Base-by-base conservation (phyloP, 352 stramenopile genomes). In the Plasmopara halstedii region DNA sequence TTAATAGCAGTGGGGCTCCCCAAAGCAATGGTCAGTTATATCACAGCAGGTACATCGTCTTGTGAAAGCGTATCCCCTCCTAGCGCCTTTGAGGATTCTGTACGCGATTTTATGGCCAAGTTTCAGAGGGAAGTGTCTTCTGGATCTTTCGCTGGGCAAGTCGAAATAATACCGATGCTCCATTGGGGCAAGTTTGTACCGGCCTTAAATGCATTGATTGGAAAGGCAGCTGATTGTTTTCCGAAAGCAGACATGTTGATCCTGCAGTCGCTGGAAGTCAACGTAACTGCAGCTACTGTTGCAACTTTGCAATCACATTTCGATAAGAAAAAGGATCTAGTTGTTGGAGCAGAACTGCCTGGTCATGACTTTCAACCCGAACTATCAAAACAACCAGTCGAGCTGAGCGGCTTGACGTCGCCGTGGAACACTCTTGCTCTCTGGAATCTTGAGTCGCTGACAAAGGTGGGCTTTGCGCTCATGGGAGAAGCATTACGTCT, bases 391-490 rank as follows among this genome's bases (percentile, higher is more conserved):
- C 56, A 83, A 44, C 58, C 63, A 2, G 45, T 88, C 19, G 49
- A 70, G 46, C 73, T 98, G 25, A 90, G 68, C 34, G 94, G 93
- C 7, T 53, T 83, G 43, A 97, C 94, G 19, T 88, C 73, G 47
- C 94, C 95, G 7, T 98, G 95, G 95, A 98, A 98, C 67, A 98
- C 95, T 21, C 71, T 97, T 1, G 93, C 92, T 20, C 56, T 98
- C 2, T 98, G 95, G 95, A 85, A 97, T 50, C 46, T 98, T 10
- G 15, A 51, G 19, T 88, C 91, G 52, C 70, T 98, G 29, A 78
- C 83, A 11, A 78, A 96, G 18, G 79, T 95, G 11, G 91, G 92
- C 17, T 97, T 97, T 60, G 70, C 83, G 4, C 58, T 96, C 7
- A 71, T 97, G 29, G 87, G 76, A 2, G 89, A 97, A 21, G 88